Evolutionary conservation across 2,329 filamentous ascomycete species (phyloP).

Genomic region (Paecilomyces variotii): DNA sequence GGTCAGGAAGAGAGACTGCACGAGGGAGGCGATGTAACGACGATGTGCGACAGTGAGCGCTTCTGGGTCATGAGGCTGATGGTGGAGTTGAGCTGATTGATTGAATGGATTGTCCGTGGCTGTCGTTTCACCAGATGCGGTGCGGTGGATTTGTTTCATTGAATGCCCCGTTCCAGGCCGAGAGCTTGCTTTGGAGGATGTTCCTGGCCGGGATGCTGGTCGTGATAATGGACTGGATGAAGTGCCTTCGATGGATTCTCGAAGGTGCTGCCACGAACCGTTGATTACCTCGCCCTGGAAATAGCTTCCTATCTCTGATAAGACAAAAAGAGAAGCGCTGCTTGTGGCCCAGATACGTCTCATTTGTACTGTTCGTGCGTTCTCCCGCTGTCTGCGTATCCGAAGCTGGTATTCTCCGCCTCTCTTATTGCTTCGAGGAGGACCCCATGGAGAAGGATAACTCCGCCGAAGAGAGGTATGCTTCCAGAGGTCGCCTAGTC

Average conservation of each 20-base stretch:
- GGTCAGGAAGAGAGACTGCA: slow-evolving; percentile 37
- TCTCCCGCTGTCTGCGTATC: slow-evolving; percentile 56
- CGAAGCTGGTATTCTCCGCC: slow-evolving; percentile 54
- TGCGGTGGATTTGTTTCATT: neutral
- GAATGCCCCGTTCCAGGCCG: slow-evolving; percentile 2
- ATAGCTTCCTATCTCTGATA: slow-evolving; percentile 80
- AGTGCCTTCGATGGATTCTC: slow-evolving; percentile 57
- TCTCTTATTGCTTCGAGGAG: slow-evolving; percentile 54
- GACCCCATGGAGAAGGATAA: slow-evolving; percentile 62
- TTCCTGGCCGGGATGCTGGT: slow-evolving; percentile 15
- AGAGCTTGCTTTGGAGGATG: slow-evolving; percentile 2
- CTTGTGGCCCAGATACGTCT: slow-evolving; percentile 84
- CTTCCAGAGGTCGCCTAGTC: slow-evolving; percentile 80
- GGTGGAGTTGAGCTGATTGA: slow-evolving; percentile 6
- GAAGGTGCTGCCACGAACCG: slow-evolving; percentile 72
- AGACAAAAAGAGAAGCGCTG: slow-evolving; percentile 78
- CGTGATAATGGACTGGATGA: slow-evolving; percentile 19
- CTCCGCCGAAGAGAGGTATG: slow-evolving; percentile 68
- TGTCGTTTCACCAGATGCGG: neutral
- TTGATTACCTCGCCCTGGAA: slow-evolving; percentile 84
- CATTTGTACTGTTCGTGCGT: slow-evolving; percentile 57
- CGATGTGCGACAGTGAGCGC: slow-evolving; percentile 72
- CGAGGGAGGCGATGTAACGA: slow-evolving; percentile 62
- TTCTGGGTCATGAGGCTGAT: slow-evolving; percentile 66
- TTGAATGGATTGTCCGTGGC: slow-evolving; percentile 10